Conservation (phyloP, 2,329 filamentous ascomycete species). For the Tolypocladium endophyticum region DNA sequence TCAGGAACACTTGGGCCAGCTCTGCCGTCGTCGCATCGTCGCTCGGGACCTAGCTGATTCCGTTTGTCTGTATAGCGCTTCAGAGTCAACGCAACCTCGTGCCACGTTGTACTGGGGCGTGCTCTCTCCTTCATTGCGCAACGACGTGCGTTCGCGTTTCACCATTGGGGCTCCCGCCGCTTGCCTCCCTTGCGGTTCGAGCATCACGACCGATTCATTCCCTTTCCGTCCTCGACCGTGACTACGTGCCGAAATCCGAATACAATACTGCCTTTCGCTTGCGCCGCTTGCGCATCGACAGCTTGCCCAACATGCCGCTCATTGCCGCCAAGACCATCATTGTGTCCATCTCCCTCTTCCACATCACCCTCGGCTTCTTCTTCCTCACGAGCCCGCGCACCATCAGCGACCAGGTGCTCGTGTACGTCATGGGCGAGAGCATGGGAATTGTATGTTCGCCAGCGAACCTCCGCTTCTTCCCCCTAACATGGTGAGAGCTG, state of each 20-base stretch:
- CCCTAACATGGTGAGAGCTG: not conserved
- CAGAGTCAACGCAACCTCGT: not conserved
- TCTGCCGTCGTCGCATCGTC: not conserved
- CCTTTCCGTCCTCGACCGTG: not conserved
- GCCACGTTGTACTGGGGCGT: not conserved
- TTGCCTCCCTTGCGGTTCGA: not conserved
- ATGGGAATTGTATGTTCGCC: slow-evolving; percentile 58
- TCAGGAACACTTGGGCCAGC: not conserved
- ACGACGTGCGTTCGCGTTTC: not conserved
- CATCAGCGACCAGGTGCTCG: slow-evolving; percentile 69
- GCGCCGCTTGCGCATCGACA: not conserved
- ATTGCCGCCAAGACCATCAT: slow-evolving; percentile 75
- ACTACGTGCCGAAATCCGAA: too few relatives aligned
- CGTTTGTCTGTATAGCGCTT: not conserved
- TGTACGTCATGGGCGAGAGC: slow-evolving; percentile 72
- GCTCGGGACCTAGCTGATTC: not conserved
- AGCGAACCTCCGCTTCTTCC: not conserved
- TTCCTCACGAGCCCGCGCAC: slow-evolving; percentile 64
- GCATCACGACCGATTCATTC: not conserved
- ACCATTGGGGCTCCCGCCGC: not conserved
- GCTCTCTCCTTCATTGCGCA: not conserved
- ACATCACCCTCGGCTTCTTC: slow-evolving; percentile 74
- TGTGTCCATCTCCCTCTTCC: slow-evolving; percentile 71
- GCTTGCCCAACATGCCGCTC: slow-evolving; percentile 54
- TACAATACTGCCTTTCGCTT: not conserved